A percentile compares a stretch with the other conserved stretches of the same genome.
phyloP scores from a whole-genome alignment of 495 filamentous ascomycete species.

The Penicillium riverlandense region DNA sequence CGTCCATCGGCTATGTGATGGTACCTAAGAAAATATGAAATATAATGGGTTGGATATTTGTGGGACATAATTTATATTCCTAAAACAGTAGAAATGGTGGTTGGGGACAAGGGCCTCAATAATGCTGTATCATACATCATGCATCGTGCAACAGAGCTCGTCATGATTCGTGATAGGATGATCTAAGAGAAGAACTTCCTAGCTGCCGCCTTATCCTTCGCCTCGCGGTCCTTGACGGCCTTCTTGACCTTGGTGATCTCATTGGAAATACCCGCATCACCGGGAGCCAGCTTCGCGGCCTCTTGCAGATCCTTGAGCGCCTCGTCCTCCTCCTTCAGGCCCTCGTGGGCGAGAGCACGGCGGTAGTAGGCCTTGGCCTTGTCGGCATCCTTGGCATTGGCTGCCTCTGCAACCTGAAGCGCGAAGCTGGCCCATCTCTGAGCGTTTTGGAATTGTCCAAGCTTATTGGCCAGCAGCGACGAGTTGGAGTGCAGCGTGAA shows the following conservation, averaged over 20 bases:
- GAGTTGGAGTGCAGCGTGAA: constrained; percentile 74
- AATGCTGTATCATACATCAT: constrained; percentile 19
- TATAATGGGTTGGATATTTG: too few relatives aligned
- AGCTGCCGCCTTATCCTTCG: constrained; percentile 84
- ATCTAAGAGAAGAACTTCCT: constrained; percentile 73
- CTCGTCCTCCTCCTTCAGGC: constrained; percentile 77
- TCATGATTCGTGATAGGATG: constrained; percentile 27
- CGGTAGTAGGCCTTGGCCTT: constrained; percentile 85
- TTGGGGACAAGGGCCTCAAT: not conserved
- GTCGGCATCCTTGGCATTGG: constrained; percentile 62
- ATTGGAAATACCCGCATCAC: constrained; percentile 65
- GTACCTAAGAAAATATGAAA: too few relatives aligned
- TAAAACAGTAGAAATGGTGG: too few relatives aligned
- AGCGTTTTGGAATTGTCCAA: constrained; percentile 61
- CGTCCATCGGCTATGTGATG: not conserved
- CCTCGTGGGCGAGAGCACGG: constrained; percentile 63
- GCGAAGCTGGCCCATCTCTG: constrained; percentile 64
- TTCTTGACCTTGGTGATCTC: constrained; percentile 74
- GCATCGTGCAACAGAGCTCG: constrained; percentile 8
- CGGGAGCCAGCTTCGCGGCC: constrained; percentile 66
- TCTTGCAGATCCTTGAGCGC: constrained; percentile 72
- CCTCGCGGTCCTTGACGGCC: constrained; percentile 58
- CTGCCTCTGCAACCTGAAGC: constrained; percentile 50
- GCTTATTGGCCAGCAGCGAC: constrained; percentile 74
- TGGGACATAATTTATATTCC: too few relatives aligned